Evolutionary conservation across 768 basidiomycete genomes (phyloP).

Genomic region (Megacollybia marginata): DNA sequence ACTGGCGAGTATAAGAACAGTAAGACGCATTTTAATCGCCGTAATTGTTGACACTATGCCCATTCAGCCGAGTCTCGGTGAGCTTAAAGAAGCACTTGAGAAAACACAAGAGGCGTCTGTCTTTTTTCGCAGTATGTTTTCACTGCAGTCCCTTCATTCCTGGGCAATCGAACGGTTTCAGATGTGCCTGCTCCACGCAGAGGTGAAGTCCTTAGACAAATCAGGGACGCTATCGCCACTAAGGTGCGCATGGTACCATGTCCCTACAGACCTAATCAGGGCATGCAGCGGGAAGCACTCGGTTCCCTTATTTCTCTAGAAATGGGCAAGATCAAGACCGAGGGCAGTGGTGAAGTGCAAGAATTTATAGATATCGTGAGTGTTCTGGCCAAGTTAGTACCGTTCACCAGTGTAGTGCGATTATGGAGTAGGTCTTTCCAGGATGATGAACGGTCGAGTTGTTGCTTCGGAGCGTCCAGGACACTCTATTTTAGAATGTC

Average conservation of each 20-base stretch:
- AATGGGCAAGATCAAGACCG: conserved; percentile 88
- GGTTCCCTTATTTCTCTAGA: conserved; percentile 81
- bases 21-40: conserved; percentile 19
- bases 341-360: conserved; percentile 90
- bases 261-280: conserved; percentile 3
- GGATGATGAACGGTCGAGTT: conserved; percentile 90
- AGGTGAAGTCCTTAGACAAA: conserved; percentile 84
- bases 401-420: conserved; percentile 56
- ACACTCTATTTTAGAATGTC: conserved; percentile 87
- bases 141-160: neutral
- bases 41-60: conserved; percentile 6
- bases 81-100: conserved; percentile 61
- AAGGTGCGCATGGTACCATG: conserved; percentile 42
- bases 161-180: conserved; percentile 3
- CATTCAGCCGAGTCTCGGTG: conserved; percentile 57
- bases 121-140: conserved; percentile 46
- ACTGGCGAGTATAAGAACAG: conserved; percentile 68
- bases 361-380: conserved; percentile 89
- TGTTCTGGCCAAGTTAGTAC: neutral
- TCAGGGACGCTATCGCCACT: conserved; percentile 68
- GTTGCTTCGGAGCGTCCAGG: conserved; percentile 86
- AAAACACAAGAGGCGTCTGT: conserved; percentile 70
- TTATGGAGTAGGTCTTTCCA: conserved; percentile 86
- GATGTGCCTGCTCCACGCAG: conserved; percentile 79
- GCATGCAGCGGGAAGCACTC: conserved; percentile 59